Base-by-base conservation (phyloP, 306 rosid species). In the Gastrolobium villosum region DNA sequence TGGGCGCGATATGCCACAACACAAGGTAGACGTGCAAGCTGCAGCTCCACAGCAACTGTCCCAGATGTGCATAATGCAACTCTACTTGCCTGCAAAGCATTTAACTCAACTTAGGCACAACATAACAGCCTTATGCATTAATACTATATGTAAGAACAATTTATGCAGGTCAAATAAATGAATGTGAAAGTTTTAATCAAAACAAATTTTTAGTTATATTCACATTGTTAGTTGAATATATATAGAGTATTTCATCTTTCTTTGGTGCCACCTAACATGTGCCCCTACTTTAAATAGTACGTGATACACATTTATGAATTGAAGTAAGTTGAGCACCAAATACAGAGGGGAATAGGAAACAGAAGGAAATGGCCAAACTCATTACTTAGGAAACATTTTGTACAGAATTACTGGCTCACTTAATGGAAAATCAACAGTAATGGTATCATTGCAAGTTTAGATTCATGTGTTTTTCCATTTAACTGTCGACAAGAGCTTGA, bases 11-110 rank as follows among this genome's bases (percentile, higher is more conserved):
- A 94, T 31, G 92, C 95, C 34, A 94, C 91, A 37, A 91, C 84
- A 65, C 97, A 94, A 10, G 99, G 99, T 71, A 87, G 70, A 46
- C 92, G 88, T 43, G 97, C 97, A 84, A 94, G 92, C 85, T 94
- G 97, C 86, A 90, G 70, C 90, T 91, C 98, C 53, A 86, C 82
- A 65, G 92, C 90, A 53, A 85, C 96, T 10, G 99, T n/a, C 66
- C 99, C 99, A 9, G 98, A 95, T 74, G 99, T 79, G 78, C 99
- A 95, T 69, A 95, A 83, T 0, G 97, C 97, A 64, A 87, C 96
- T 69, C 57, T 91, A 75, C 99, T 90, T 5, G 96, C 99, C 98
- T 92, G 92, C 73, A 82, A 87, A 9, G 57, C 54, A 49, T 59
- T 60, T 41, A 44, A 34, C 45, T 86, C 67, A 59, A 67, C 20